Evolutionary conservation across 2,329 filamentous ascomycete genomes (phyloP).

Genomic region (Penicillium sp.): DNA sequence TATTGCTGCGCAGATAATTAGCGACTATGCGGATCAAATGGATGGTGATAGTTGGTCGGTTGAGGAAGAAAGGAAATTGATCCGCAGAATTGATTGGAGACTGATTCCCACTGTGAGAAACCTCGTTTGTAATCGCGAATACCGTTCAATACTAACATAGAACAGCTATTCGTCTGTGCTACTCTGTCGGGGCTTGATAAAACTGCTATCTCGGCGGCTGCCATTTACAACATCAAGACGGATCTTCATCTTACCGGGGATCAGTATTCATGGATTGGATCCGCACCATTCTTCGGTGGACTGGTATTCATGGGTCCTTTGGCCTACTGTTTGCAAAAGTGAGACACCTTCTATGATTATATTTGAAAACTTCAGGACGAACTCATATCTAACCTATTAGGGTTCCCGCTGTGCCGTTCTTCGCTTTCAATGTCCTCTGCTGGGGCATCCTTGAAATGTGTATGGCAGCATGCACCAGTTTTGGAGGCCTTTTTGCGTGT

Average conservation of each 20-base stretch:
- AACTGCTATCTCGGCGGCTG: constrained; percentile 40
- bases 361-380: too few relatives aligned
- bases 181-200: constrained; percentile 33
- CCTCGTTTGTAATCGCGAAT: neutral
- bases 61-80: constrained; percentile 26
- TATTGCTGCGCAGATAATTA: neutral
- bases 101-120: constrained; percentile 56
- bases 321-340: constrained; percentile 1
- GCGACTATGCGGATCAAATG: neutral
- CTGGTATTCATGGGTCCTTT: neutral
- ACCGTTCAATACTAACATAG: neutral
- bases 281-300: constrained; percentile 29
- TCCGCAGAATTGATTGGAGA: constrained; percentile 58
- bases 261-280: constrained; percentile 53
- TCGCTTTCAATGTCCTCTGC: neutral
- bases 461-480: neutral
- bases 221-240: constrained; percentile 53
- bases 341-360: neutral
- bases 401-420: neutral
- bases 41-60: constrained; percentile 10
- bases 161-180: constrained; percentile 27
- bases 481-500: neutral
- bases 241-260: constrained; percentile 53
- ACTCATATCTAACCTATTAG: neutral
- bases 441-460: constrained; percentile 1